A percentile compares a stretch with the other conserved stretches of the same genome.
These are phyloP conservation scores for Leccinum imitatum DNA, from an alignment of 768 basidiomycete genomes.

Conservation along the genomic window DNA sequence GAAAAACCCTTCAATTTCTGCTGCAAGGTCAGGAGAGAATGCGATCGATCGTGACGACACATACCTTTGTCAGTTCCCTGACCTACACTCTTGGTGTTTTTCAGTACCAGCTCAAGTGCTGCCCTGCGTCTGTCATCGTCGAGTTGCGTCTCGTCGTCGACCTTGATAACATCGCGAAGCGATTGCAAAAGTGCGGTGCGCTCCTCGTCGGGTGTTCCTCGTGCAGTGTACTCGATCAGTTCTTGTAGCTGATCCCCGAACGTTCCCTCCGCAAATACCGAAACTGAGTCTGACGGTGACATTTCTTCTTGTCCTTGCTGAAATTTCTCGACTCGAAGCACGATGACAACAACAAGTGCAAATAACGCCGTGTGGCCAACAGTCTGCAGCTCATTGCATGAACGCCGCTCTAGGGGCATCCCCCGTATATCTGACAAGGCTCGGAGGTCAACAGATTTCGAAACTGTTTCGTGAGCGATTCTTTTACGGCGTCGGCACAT, in stretches of 20 bases:
- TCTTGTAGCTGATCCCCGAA: conserved; percentile 86
- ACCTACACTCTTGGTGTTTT: conserved; percentile 65
- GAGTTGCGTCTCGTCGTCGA: conserved; percentile 51
- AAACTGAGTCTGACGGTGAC: conserved; percentile 71
- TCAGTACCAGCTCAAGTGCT: conserved; percentile 59
- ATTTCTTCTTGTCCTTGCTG: conserved; percentile 39
- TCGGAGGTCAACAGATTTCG: no score
- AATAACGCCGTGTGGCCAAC: conserved; percentile 6
- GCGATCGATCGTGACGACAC: conserved; percentile 17
- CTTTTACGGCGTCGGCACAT: no score
- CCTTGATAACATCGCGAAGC: conserved; percentile 60
- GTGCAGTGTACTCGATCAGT: conserved; percentile 70
- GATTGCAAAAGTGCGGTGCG: conserved; percentile 59
- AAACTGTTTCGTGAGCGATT: no score
- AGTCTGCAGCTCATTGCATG: no score
- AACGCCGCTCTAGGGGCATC: no score
- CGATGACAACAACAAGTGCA: conserved; percentile 19
- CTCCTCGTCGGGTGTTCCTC: conserved; percentile 67
- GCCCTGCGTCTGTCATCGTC: conserved; percentile 52
- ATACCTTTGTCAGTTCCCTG: conserved; percentile 77
- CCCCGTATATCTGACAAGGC: no score
- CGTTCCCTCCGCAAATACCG: conserved; percentile 85
- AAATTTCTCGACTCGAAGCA: conserved; percentile 14
- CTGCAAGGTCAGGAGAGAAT: conserved; percentile 6
- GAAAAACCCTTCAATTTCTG: conserved; percentile 88